Evolutionary conservation across 2,329 filamentous ascomycete genomes (phyloP).

Genomic region (Drechslerella dactyloides): DNA sequence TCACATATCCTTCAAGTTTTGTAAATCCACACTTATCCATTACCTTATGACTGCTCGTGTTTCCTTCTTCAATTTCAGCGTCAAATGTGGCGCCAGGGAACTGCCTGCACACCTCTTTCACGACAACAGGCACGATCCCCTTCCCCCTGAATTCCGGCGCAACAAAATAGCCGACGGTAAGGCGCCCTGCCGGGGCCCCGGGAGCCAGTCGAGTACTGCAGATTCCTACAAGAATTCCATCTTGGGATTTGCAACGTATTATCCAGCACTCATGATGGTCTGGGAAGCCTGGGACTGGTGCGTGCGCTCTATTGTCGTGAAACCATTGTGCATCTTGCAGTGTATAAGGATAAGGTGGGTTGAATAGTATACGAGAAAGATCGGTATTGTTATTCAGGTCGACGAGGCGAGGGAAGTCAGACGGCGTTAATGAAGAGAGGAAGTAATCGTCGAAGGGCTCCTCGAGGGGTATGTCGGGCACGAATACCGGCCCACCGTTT

Average conservation of each 20-base stretch:
- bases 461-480: slow-evolving; percentile 20
- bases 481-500: neutral
- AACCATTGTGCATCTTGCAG: slow-evolving; percentile 39
- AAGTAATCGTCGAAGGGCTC: slow-evolving; percentile 37
- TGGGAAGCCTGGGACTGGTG: slow-evolving; percentile 13
- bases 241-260: slow-evolving; percentile 25
- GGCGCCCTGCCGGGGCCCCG: neutral
- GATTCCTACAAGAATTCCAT: slow-evolving; percentile 22
- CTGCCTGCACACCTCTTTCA: slow-evolving; percentile 21
- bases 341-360: slow-evolving; percentile 38
- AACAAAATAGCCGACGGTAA: slow-evolving; percentile 36
- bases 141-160: slow-evolving; percentile 41
- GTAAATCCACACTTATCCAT: slow-evolving; percentile 31
- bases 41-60: slow-evolving; percentile 34
- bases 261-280: slow-evolving; percentile 27
- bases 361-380: slow-evolving; percentile 25
- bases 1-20: slow-evolving; percentile 13
- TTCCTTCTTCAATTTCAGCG: slow-evolving; percentile 28
- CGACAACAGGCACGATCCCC: slow-evolving; percentile 32
- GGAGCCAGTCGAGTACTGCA: slow-evolving; percentile 21
- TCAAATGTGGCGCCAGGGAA: slow-evolving; percentile 36
- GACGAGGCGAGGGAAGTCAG: slow-evolving; percentile 34
- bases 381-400: slow-evolving; percentile 33
- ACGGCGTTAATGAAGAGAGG: slow-evolving; percentile 20
- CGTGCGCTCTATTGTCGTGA: slow-evolving; percentile 18